These are phyloP conservation scores for Alternaria gaisen DNA, from an alignment of 2,329 filamentous ascomycete species.

Conservation along the genomic window DNA sequence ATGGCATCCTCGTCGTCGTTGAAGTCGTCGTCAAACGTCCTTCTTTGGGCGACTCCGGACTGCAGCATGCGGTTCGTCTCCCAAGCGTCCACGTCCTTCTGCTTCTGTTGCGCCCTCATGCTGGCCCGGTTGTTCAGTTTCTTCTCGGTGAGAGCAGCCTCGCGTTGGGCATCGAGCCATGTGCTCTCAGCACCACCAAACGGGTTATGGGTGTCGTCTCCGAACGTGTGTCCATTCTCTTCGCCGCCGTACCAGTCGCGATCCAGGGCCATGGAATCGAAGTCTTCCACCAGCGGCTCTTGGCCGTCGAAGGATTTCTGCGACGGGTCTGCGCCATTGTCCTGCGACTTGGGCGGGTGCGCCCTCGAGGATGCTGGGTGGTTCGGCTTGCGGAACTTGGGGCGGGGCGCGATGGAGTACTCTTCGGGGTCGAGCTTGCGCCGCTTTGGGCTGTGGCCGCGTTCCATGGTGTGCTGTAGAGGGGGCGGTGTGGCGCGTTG, in stretches of 20 bases:
- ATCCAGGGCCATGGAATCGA: constrained; percentile 79
- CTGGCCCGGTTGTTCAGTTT: constrained; percentile 76
- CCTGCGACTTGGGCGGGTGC: constrained; percentile 44
- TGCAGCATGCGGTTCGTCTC: constrained; percentile 98
- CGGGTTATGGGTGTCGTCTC: constrained; percentile 91
- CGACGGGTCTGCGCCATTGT: constrained; percentile 53
- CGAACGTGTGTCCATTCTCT: constrained; percentile 84
- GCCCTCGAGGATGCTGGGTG: constrained; percentile 47
- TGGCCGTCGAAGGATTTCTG: constrained; percentile 69
- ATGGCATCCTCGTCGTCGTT: constrained; percentile 90
- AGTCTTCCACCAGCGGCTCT: constrained; percentile 68
- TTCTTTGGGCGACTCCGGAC: constrained; percentile 90
- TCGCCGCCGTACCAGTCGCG: constrained; percentile 93
- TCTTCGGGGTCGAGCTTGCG: constrained; percentile 72
- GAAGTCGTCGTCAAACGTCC: constrained; percentile 83
- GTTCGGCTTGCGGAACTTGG: constrained; percentile 52
- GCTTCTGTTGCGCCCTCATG: constrained; percentile 80
- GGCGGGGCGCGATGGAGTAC: constrained; percentile 63
- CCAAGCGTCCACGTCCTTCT: constrained; percentile 97
- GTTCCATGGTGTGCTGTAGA: constrained; percentile 41
- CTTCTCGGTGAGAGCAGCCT: constrained; percentile 79
- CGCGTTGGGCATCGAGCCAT: constrained; percentile 77
- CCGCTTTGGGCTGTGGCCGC: constrained; percentile 66
- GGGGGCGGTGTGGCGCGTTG: not conserved
- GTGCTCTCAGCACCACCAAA: constrained; percentile 79